Conservation (phyloP, 331 rosid species). For the Ulmus americana region DNA sequence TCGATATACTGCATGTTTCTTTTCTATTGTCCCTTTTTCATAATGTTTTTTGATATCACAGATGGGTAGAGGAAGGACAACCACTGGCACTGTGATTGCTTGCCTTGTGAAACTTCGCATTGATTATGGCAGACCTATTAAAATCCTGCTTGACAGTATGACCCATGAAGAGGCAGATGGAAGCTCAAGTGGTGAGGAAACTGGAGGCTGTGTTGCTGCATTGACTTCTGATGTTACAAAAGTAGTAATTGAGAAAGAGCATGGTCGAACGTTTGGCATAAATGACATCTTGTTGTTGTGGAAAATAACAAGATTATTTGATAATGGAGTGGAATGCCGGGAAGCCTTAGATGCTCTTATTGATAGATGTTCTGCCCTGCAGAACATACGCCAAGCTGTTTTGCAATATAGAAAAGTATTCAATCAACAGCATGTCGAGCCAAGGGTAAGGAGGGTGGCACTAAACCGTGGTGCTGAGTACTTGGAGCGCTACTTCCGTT, state of each 20-base stretch:
- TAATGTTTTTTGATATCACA: slow-evolving; percentile 24
- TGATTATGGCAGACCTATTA: slow-evolving; percentile 70
- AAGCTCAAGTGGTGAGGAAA: slow-evolving; percentile 66
- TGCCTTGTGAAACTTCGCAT: slow-evolving; percentile 76
- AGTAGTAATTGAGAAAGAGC: slow-evolving; percentile 34
- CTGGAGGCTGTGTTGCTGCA: slow-evolving; percentile 33
- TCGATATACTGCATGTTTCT: slow-evolving; percentile 1
- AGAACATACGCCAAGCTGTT: slow-evolving; percentile 84
- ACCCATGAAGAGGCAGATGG: slow-evolving; percentile 45
- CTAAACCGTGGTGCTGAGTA: slow-evolving; percentile 86
- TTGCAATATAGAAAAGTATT: slow-evolving; percentile 59
- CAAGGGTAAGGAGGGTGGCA: slow-evolving; percentile 89
- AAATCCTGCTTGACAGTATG: slow-evolving; percentile 44
- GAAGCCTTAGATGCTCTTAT: slow-evolving; percentile 77
- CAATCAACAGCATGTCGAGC: slow-evolving; percentile 83
- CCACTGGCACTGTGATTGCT: slow-evolving; percentile 83
- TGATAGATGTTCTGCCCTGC: slow-evolving; percentile 78
- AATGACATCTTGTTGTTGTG: slow-evolving; percentile 70
- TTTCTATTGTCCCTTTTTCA: neutral
- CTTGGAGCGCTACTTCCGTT: slow-evolving; percentile 78
- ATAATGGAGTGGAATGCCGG: slow-evolving; percentile 81
- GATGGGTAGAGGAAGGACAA: slow-evolving; percentile 92
- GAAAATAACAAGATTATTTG: slow-evolving; percentile 81
- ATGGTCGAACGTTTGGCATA: slow-evolving; percentile 61
- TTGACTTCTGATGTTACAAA: slow-evolving; percentile 26